Conservation (phyloP, 1,139 yeast genomes). For the Suhomyces anneliseae region DNA sequence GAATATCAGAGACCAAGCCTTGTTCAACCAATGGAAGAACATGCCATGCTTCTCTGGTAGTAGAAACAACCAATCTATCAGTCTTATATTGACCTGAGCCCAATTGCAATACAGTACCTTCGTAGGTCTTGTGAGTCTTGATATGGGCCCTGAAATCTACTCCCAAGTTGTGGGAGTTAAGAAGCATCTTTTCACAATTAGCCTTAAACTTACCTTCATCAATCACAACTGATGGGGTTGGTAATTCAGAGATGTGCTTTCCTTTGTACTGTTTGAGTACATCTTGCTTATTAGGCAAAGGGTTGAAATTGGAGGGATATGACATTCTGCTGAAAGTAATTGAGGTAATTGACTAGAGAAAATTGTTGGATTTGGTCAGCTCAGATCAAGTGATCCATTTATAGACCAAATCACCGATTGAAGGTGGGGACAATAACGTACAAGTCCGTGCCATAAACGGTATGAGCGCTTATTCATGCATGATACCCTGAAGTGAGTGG, state of each 20-base stretch:
- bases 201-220: constrained; percentile 28
- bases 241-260: constrained; percentile 31
- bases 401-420: not conserved
- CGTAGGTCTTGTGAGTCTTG: constrained; percentile 66
- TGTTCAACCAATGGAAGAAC: constrained; percentile 44
- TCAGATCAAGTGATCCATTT: not conserved
- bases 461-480: too few relatives aligned
- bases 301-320: constrained; percentile 14
- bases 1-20: constrained; percentile 55
- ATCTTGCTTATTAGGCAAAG: constrained; percentile 25
- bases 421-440: not conserved
- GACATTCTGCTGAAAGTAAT: constrained; percentile 2
- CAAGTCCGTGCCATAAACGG: not conserved
- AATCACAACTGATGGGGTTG: constrained; percentile 58
- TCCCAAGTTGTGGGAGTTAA: constrained; percentile 25
- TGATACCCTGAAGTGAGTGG: too few relatives aligned
- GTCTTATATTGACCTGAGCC: constrained; percentile 26
- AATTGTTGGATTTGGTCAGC: not conserved
- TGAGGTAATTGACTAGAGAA: not conserved
- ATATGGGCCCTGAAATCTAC: constrained; percentile 65
- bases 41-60: constrained; percentile 65
- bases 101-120: constrained; percentile 34
- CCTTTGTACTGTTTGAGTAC: constrained; percentile 28
- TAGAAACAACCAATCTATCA: constrained; percentile 64
- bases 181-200: constrained; percentile 35